phyloP scores from a whole-genome alignment of 2,329 filamentous ascomycete genomes.

The Fusarium devonianum region DNA sequence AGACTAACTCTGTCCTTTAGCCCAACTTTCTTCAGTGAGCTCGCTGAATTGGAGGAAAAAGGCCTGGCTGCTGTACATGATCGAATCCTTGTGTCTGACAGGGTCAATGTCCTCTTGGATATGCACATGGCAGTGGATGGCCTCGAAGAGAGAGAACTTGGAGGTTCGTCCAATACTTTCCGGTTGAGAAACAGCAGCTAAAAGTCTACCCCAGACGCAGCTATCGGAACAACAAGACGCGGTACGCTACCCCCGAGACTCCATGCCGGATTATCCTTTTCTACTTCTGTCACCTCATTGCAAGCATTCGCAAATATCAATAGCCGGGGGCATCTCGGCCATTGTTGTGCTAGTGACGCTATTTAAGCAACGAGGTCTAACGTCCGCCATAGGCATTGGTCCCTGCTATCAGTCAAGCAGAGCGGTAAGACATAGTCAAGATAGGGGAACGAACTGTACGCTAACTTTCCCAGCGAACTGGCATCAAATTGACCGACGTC shows the following conservation, averaged over 20 bases:
- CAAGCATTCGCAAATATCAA: constrained; percentile 30
- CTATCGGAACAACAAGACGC: constrained; percentile 49
- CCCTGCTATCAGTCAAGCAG: constrained; percentile 45
- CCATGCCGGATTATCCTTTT: constrained; percentile 17
- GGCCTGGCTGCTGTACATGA: constrained; percentile 49
- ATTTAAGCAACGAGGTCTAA: constrained; percentile 35
- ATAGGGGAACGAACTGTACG: constrained; percentile 29
- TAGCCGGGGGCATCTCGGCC: constrained; percentile 14
- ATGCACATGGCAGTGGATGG: constrained; percentile 74
- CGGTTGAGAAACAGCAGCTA: constrained; percentile 39
- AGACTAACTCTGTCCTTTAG: constrained; percentile 37
- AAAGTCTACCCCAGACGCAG: constrained; percentile 30
- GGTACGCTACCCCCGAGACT: constrained; percentile 40
- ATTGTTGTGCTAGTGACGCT: constrained; percentile 22
- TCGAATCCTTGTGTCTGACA: constrained; percentile 68
- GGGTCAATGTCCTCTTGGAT: constrained; percentile 70
- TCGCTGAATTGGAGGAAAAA: constrained; percentile 50
- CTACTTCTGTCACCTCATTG: constrained; percentile 21
- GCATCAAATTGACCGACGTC: constrained; percentile 71
- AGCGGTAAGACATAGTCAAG: constrained; percentile 35
- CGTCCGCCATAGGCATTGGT: constrained; percentile 48
- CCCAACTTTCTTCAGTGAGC: constrained; percentile 52
- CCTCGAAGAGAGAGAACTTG: constrained; percentile 63
- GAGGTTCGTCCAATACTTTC: constrained; percentile 22
- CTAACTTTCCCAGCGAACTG: constrained; percentile 59